Conservation (phyloP, 768 basidiomycete species). For the Agaricus subrufescens region DNA sequence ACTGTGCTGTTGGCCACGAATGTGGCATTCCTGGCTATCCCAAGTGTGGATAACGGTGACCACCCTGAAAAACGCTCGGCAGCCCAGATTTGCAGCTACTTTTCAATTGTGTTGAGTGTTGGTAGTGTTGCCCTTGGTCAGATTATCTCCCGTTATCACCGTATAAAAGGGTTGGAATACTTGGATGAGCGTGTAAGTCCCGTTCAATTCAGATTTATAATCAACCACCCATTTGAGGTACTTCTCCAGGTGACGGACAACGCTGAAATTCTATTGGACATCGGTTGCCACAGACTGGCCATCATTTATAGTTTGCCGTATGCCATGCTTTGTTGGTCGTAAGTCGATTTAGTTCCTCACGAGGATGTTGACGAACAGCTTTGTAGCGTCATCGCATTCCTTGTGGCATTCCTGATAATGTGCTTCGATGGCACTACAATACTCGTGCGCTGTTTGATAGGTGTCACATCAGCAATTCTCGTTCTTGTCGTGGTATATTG, state of each 20-base stretch:
- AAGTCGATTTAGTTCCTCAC: neutral
- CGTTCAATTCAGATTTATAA: constrained; percentile 12
- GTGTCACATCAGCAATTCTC: constrained; percentile 6
- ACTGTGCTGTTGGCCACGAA: constrained; percentile 57
- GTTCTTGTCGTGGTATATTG: constrained; percentile 19
- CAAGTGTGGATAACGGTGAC: constrained; percentile 27
- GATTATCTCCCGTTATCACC: constrained; percentile 40
- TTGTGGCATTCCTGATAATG: constrained; percentile 20
- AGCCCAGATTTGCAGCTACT: constrained; percentile 45
- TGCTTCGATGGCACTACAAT: constrained; percentile 19
- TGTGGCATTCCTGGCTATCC: constrained; percentile 56
- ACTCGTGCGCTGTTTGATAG: constrained; percentile 13
- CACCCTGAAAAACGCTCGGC: constrained; percentile 24
- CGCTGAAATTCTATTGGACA: constrained; percentile 3
- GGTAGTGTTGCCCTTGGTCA: constrained; percentile 45
- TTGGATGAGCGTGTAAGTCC: constrained; percentile 34
- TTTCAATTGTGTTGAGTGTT: constrained; percentile 43
- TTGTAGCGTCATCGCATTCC: constrained; percentile 20
- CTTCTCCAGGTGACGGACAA: neutral
- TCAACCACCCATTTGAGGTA: neutral
- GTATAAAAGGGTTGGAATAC: constrained; percentile 29
- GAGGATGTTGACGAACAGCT: neutral
- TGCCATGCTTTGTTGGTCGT: constrained; percentile 24
- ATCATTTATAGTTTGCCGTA: constrained; percentile 23
- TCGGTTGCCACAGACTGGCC: constrained; percentile 14